Evolutionary conservation across 345 rosid genomes (phyloP).

Genomic region (Ricinus communis): DNA sequence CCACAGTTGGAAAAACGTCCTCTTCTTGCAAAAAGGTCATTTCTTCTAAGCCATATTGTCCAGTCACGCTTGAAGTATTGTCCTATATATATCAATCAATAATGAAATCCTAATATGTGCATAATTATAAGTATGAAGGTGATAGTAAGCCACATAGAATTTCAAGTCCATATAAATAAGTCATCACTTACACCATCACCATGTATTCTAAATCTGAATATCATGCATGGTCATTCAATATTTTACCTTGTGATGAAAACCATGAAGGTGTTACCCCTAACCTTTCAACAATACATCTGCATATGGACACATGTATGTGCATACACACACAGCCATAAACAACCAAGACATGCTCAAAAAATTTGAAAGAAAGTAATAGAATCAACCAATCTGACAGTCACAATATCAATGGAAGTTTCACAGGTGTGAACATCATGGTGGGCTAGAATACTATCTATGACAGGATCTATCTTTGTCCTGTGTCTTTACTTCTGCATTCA

Average conservation of each 20-base stretch:
- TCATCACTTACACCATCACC: neutral
- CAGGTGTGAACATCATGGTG: neutral
- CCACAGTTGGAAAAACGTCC: constrained; percentile 57
- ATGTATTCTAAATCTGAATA: neutral
- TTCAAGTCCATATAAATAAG: neutral
- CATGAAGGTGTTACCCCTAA: neutral
- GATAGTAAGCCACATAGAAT: neutral
- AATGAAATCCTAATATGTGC: neutral
- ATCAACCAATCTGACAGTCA: neutral
- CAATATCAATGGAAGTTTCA: neutral
- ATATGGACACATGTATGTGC: neutral
- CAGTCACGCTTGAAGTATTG: constrained; percentile 30
- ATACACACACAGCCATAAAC: neutral
- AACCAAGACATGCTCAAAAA: neutral
- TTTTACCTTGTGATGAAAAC: neutral
- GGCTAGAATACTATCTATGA: neutral
- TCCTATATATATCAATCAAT: constrained; percentile 39
- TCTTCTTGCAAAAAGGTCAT: constrained; percentile 83
- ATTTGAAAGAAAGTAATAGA: neutral
- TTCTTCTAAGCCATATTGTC: constrained; percentile 62
- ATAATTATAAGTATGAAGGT: neutral
- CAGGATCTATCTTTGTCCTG: no score
- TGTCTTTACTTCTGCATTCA: no score
- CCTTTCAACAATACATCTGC: neutral
- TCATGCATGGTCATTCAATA: neutral